A percentile compares a stretch with the other conserved stretches of the same genome.
Conservation (phyloP, 768 basidiomycete genomes). For the Tylopilus intermedius region DNA sequence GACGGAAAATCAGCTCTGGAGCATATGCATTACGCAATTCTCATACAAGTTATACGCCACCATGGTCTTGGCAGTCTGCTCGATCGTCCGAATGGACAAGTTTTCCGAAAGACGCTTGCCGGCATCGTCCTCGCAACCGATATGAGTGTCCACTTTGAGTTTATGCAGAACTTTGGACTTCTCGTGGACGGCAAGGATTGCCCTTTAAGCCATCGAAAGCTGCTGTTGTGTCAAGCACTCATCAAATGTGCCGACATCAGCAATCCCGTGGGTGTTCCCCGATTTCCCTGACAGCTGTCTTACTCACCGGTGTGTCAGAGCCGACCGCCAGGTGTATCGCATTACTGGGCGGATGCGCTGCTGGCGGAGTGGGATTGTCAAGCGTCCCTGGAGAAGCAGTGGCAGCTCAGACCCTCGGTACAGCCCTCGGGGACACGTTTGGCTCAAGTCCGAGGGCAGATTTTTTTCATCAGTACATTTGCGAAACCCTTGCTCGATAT, state of each 20-base stretch:
- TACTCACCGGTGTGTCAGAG: constrained; percentile 45
- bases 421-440: constrained; percentile 44
- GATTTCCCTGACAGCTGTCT: not conserved
- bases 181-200: constrained; percentile 40
- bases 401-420: constrained; percentile 63
- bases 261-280: constrained; percentile 72
- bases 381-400: constrained; percentile 75
- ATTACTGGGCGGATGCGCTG: constrained; percentile 88
- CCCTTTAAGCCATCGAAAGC: constrained; percentile 46
- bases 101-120: constrained; percentile 69
- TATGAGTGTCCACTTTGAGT: constrained; percentile 85
- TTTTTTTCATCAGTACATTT: constrained; percentile 83
- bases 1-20: constrained; percentile 89
- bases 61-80: constrained; percentile 71
- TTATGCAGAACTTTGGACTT: constrained; percentile 64
- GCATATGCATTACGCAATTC: constrained; percentile 82
- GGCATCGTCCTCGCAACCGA: constrained; percentile 89
- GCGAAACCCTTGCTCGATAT: constrained; percentile 81
- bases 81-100: constrained; percentile 44
- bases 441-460: constrained; percentile 75
- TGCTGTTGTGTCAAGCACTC: constrained; percentile 81
- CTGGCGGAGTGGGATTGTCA: constrained; percentile 90
- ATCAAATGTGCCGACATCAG: constrained; percentile 99
- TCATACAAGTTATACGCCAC: constrained; percentile 73
- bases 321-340: constrained; percentile 86